Base-by-base conservation (phyloP, 768 basidiomycete genomes). In the Trametes cubensis region DNA sequence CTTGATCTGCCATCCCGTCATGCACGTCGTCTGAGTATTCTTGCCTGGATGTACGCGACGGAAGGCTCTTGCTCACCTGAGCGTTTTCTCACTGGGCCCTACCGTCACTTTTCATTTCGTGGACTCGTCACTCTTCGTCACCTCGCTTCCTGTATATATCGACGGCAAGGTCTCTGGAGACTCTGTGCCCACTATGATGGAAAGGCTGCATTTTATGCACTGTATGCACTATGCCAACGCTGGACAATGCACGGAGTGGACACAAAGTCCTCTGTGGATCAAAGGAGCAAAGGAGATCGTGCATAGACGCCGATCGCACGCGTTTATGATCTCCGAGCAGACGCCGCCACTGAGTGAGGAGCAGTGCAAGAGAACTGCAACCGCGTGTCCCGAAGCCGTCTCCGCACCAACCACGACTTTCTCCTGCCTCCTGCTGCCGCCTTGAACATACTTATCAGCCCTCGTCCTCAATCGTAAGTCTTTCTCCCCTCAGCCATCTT, bases 321-420 rank as follows among this genome's bases (percentile, higher is more conserved):
- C 44, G 45, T 58, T 20, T 49, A 15, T 53, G 53, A 63, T 60
- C 46, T 60, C 53, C 63, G 59, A 60, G 46, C 48, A 61, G 34
- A 44, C 53, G 63, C 63, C 58, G 58, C 53, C 4, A 7, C 6
- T 7, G 34, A 34, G 34, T 34, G 34, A 34, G 34, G 34, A 44
- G 8, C 25, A 17, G 38, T 34, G 39, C 28, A n/a, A 13, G 53
- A 23, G 28, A 45, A 48, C 54, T 55, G 54, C 26, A 47, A 26
- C 51, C 58, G 53, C 62, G 62, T 63, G 62, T 49, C 58, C 23
- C 45, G 56, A 63, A 63, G 62, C 56, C 34, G n/a, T 40, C 30
- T 51, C 25, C 41, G 42, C 30, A 56, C 49, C 41, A 56, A 64
- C 63, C 63, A 64, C 63, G 63, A 64, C 62, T 18, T 45, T 48